Evolutionary conservation across 257 asterid genomes (phyloP).

Genomic region (Sherardia arvensis): DNA sequence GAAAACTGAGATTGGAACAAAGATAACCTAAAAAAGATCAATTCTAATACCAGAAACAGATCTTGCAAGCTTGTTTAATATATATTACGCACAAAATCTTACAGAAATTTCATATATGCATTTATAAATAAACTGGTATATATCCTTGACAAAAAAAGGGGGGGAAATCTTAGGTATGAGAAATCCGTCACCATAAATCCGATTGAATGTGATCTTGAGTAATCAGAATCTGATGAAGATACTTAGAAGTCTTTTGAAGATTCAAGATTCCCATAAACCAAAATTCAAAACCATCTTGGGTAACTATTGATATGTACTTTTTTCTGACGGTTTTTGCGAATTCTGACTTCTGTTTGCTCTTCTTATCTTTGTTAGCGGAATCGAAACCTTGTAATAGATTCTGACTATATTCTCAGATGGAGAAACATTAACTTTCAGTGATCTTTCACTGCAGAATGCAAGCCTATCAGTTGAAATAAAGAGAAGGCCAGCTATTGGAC

Average conservation of each 20-base stretch:
- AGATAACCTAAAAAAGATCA: too few relatives aligned
- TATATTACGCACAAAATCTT: too few relatives aligned
- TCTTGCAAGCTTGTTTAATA: too few relatives aligned
- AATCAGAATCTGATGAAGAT: neutral
- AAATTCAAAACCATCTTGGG: conserved; percentile 36
- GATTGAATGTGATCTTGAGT: neutral
- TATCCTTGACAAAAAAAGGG: too few relatives aligned
- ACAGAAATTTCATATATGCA: too few relatives aligned
- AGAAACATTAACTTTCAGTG: conserved; percentile 21
- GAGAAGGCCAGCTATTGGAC: conserved; percentile 79
- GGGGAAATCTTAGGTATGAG: too few relatives aligned
- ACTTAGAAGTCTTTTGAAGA: conserved; percentile 22
- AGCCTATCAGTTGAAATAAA: conserved; percentile 55
- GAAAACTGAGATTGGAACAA: too few relatives aligned
- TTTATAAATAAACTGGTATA: too few relatives aligned
- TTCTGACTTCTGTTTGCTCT: conserved; percentile 21
- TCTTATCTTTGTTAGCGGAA: neutral
- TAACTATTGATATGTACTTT: conserved; percentile 36
- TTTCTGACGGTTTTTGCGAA: conserved; percentile 23
- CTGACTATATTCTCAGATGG: neutral
- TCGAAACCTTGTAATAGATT: neutral
- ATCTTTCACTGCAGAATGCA: conserved; percentile 69
- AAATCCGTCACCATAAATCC: too few relatives aligned
- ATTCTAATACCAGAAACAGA: too few relatives aligned
- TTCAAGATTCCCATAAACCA: conserved; percentile 55